Percentiles rank a stretch among this genome's conserved stretches.
Conservation (phyloP, 202 grass and related monocot species). For the Carex sylvatica region DNA sequence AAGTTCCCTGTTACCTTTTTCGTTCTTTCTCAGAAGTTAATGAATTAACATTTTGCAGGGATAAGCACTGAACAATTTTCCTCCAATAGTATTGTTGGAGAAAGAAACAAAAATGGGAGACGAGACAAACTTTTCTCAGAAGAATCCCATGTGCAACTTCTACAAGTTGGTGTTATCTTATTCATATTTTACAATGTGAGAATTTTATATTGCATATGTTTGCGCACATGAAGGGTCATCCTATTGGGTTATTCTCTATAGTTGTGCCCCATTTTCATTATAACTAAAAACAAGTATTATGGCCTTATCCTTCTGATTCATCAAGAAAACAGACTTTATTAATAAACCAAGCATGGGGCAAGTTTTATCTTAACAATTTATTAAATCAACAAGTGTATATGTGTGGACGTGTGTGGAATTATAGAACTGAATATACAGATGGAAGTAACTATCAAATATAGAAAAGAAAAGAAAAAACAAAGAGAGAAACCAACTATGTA, state of each 20-base stretch:
- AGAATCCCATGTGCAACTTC: neutral
- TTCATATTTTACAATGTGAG: neutral
- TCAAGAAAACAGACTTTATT: too few species aligned
- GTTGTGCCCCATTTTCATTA: neutral
- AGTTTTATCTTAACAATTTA: neutral
- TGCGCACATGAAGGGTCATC: neutral
- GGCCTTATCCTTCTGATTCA: neutral
- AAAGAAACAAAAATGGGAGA: neutral
- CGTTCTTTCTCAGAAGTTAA: neutral
- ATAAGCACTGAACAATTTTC: neutral
- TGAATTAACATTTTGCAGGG: neutral
- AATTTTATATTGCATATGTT: slow-evolving; percentile 4
- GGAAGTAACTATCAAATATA: neutral
- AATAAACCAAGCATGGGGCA: neutral
- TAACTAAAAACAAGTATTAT: neutral
- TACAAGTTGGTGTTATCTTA: neutral
- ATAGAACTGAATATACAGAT: neutral
- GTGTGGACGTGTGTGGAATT: neutral
- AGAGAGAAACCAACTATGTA: neutral
- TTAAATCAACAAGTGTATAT: neutral
- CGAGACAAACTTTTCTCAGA: neutral
- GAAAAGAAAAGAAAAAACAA: neutral
- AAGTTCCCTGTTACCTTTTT: neutral
- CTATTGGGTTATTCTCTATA: neutral
- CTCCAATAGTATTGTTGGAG: neutral